Conservation (phyloP, 495 filamentous ascomycete species). For the Penicillium malachiteum region DNA sequence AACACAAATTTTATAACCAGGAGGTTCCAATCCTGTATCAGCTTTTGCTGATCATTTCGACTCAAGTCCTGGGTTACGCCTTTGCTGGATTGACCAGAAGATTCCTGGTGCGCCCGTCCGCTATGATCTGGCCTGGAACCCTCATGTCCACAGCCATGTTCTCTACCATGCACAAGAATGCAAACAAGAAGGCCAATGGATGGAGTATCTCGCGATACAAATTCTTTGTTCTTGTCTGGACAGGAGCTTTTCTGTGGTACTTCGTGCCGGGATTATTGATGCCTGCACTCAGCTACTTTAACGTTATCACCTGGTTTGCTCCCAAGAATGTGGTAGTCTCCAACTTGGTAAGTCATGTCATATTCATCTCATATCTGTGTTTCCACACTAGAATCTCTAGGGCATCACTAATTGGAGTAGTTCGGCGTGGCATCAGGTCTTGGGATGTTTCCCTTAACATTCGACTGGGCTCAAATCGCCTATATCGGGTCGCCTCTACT, state of each 20-base stretch:
- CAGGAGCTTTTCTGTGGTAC: conserved; percentile 65
- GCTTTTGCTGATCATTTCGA: conserved; percentile 76
- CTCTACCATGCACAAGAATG: conserved; percentile 76
- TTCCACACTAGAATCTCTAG: not conserved
- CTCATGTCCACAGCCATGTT: conserved; percentile 88
- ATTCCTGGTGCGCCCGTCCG: conserved; percentile 61
- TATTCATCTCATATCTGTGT: not conserved
- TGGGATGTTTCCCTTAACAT: conserved; percentile 80
- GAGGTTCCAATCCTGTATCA: conserved; percentile 72
- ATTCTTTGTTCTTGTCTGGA: conserved; percentile 74
- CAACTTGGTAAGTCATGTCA: conserved; percentile 18
- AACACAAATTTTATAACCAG: conserved; percentile 84
- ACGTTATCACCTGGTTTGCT: conserved; percentile 82
- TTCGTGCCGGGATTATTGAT: conserved; percentile 81
- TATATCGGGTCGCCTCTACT: conserved; percentile 84
- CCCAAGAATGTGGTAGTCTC: conserved; percentile 68
- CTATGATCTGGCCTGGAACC: conserved; percentile 77
- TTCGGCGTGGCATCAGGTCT: conserved; percentile 84
- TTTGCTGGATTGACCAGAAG: conserved; percentile 76
- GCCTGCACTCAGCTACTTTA: conserved; percentile 88
- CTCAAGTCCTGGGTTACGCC: conserved; percentile 80
- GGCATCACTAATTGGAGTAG: conserved; percentile 14
- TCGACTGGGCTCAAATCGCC: conserved; percentile 89
- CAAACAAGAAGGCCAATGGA: conserved; percentile 76
- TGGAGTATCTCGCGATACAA: conserved; percentile 79